Conservation (phyloP, 2,329 filamentous ascomycete species). For the Nannizzia gypsea region DNA sequence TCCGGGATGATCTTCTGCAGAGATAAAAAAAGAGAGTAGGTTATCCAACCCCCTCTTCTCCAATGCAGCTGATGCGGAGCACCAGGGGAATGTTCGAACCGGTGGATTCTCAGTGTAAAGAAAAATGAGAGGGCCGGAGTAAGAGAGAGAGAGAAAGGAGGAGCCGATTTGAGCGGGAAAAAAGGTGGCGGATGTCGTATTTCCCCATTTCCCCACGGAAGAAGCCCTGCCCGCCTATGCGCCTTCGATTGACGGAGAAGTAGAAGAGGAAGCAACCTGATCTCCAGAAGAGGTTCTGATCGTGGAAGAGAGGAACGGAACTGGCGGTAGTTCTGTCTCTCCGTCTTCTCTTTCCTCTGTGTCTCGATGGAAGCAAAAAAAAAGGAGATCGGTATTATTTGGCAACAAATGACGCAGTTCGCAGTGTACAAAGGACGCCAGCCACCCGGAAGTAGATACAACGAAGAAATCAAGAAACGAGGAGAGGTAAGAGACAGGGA, state of each 20-base stretch:
- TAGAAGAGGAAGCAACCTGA: neutral
- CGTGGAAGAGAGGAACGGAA: neutral
- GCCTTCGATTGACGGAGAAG: neutral
- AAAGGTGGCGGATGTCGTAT: neutral
- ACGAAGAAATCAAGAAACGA: constrained; percentile 7
- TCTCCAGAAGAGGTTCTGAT: neutral
- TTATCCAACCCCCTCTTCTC: neutral
- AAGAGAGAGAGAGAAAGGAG: constrained; percentile 3
- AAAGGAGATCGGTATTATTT: neutral
- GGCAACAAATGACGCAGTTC: neutral
- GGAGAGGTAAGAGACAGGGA: neutral
- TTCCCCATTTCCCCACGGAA: neutral
- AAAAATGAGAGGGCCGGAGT: neutral
- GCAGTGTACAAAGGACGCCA: neutral
- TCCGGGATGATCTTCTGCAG: neutral
- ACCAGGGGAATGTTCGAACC: neutral
- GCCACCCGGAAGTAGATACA: neutral
- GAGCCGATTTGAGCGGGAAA: neutral
- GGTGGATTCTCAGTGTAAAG: neutral
- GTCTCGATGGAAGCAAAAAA: constrained; percentile 5
- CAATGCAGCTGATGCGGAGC: neutral
- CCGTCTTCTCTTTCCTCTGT: neutral
- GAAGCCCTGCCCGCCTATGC: neutral
- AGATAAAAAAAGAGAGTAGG: neutral
- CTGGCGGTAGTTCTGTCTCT: neutral